Evolutionary conservation across 129 eudicot species (phyloP).

Genomic region (Flaveria trinervia): DNA sequence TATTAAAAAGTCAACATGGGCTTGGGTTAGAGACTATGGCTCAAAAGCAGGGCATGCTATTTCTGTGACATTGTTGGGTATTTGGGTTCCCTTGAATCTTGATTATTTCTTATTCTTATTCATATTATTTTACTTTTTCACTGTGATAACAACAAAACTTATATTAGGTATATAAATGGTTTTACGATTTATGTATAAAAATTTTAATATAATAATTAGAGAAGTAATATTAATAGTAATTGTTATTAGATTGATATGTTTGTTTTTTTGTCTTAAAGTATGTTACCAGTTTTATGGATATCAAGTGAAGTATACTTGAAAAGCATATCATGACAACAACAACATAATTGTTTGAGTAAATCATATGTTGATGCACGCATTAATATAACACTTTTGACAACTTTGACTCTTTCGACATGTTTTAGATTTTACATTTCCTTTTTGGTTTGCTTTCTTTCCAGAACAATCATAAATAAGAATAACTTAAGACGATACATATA

Average conservation of each 20-base stretch:
- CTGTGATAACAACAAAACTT: too few species aligned
- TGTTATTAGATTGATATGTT: background rate
- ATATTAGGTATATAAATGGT: too few species aligned
- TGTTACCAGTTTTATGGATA: background rate
- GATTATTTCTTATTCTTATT: too few species aligned
- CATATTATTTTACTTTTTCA: too few species aligned
- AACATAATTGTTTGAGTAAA: background rate
- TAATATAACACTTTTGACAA: background rate
- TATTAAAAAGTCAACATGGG: background rate
- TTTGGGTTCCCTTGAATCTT: too few species aligned
- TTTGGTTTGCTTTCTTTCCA: background rate
- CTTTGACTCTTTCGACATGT: background rate
- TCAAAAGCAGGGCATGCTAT: background rate
- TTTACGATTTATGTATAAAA: too few species aligned
- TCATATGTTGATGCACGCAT: too few species aligned
- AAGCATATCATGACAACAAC: background rate
- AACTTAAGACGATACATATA: background rate
- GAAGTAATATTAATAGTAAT: too few species aligned
- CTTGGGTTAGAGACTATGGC: background rate
- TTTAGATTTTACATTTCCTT: background rate
- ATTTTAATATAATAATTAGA: too few species aligned
- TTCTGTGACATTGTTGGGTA: background rate
- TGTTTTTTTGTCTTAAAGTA: background rate
- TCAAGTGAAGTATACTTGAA: background rate
- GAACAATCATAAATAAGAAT: background rate